phyloP scores from a whole-genome alignment of 805 yeast species.

The Saccharomycopsis selenospora region DNA sequence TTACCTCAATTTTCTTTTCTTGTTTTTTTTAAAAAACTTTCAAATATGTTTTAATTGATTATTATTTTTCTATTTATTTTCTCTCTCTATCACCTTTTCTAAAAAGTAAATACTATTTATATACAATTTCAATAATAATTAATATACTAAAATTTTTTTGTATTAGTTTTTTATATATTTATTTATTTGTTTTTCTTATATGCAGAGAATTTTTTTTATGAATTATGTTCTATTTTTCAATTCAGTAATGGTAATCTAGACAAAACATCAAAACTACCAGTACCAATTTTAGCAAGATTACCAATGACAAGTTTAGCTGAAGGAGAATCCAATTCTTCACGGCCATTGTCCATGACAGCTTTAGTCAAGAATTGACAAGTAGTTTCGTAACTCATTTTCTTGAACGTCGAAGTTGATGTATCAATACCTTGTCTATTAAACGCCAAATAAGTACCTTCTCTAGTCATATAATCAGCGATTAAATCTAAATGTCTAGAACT shows the following conservation, averaged over 20 bases:
- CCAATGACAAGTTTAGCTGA: slow-evolving; percentile 92
- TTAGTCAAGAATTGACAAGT: slow-evolving; percentile 95
- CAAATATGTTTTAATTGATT: too few species aligned
- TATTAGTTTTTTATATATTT: too few species aligned
- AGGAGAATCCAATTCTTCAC: slow-evolving; percentile 84
- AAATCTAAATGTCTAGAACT: slow-evolving; percentile 91
- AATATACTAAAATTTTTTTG: too few species aligned
- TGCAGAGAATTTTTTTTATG: too few species aligned
- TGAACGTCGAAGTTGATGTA: slow-evolving; percentile 87
- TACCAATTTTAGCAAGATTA: slow-evolving; percentile 84
- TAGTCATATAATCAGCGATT: slow-evolving; percentile 98
- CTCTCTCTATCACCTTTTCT: too few species aligned
- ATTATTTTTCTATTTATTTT: too few species aligned
- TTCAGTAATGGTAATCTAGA: slow-evolving; percentile 35
- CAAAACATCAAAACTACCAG: slow-evolving; percentile 86
- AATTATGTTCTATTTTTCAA: too few species aligned
- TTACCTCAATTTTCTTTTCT: too few species aligned
- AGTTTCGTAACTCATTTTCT: slow-evolving; percentile 99
- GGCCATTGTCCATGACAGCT: slow-evolving; percentile 88
- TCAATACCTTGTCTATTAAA: slow-evolving; percentile 99
- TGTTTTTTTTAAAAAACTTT: neutral
- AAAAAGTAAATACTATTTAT: too few species aligned
- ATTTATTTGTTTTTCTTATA: too few species aligned
- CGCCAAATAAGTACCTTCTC: slow-evolving; percentile 95
- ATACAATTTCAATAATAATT: too few species aligned